Evolutionary conservation across 108 stramenopile genomes (phyloP).

Genomic region (Cyclostephanos tholiformis): DNA sequence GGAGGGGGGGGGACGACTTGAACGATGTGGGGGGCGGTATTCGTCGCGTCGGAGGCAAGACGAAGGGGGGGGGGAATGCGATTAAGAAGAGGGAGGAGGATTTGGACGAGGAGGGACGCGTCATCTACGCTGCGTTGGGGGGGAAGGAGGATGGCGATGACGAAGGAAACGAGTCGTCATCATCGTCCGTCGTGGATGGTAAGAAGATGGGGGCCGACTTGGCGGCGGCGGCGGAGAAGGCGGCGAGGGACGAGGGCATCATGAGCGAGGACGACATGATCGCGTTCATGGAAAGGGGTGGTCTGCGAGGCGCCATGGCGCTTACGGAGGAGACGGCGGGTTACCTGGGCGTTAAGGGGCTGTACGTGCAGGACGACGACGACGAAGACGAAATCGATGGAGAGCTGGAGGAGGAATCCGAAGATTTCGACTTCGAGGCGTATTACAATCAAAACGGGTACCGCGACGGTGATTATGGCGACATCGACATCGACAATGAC

Average conservation of each 20-base stretch:
- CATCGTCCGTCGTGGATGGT: too few species aligned
- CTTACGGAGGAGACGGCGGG: slow-evolving; percentile 50
- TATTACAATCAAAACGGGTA: slow-evolving; percentile 44
- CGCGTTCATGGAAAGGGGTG: slow-evolving; percentile 57
- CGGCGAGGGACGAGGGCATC: slow-evolving; percentile 48
- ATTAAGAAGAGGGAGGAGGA: background rate
- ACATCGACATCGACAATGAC: slow-evolving; percentile 47
- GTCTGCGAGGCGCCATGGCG: slow-evolving; percentile 51
- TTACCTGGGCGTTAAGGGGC: slow-evolving; percentile 43
- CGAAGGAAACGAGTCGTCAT: background rate
- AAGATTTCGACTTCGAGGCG: slow-evolving; percentile 17
- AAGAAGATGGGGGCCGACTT: too few species aligned
- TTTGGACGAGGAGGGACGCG: slow-evolving; percentile 68
- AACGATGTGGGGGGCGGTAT: slow-evolving; percentile 47
- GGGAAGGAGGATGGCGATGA: slow-evolving; percentile 49
- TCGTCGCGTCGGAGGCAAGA: slow-evolving; percentile 37
- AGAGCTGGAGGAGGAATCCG: slow-evolving; percentile 9
- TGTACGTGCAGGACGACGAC: slow-evolving; percentile 50
- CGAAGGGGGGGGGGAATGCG: slow-evolving; percentile 41
- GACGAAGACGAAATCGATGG: slow-evolving; percentile 17
- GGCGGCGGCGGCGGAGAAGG: slow-evolving; percentile 30
- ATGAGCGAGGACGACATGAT: slow-evolving; percentile 65
- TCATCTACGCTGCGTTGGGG: slow-evolving; percentile 65
- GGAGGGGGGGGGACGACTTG: slow-evolving; percentile 56
- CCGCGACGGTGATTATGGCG: slow-evolving; percentile 36